These are phyloP conservation scores for Anacardium occidentale DNA, from an alignment of 345 rosid genomes.

Conservation along the genomic window DNA sequence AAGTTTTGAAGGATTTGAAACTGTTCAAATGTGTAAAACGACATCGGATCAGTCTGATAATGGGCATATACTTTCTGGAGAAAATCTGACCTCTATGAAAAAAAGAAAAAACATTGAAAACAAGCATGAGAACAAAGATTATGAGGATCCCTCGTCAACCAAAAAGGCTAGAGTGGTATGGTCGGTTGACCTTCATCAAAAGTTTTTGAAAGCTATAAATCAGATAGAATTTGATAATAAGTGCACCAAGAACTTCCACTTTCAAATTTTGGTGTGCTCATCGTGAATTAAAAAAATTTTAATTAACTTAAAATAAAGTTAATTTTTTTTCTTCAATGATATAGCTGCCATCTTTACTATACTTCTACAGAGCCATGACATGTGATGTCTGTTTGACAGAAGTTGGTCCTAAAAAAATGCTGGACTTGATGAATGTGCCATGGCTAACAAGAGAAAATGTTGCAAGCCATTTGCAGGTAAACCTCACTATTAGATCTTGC, in stretches of 20 bases:
- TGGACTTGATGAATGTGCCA: slow-evolving; percentile 93
- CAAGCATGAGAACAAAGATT: slow-evolving; percentile 62
- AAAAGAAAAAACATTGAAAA: slow-evolving; percentile 68
- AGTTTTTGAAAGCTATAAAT: slow-evolving; percentile 92
- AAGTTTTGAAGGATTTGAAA: slow-evolving; percentile 50
- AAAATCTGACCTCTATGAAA: slow-evolving; percentile 47
- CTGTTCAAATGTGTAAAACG: slow-evolving; percentile 46
- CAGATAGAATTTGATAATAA: slow-evolving; percentile 92
- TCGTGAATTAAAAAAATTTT: slow-evolving; percentile 7
- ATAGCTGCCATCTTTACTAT: slow-evolving; percentile 26
- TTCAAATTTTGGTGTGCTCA: slow-evolving; percentile 7
- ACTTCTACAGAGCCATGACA: slow-evolving; percentile 29
- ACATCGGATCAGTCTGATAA: slow-evolving; percentile 53
- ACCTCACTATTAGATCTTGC: slow-evolving; percentile 5
- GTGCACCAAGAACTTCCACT: slow-evolving; percentile 29
- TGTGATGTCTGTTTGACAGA: slow-evolving; percentile 58
- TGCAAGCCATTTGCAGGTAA: slow-evolving; percentile 95
- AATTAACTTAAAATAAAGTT: slow-evolving; percentile 6
- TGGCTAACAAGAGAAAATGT: slow-evolving; percentile 96
- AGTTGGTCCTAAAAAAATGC: slow-evolving; percentile 95
- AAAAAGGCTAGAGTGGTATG: slow-evolving; percentile 96
- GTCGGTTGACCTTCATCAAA: slow-evolving; percentile 91
- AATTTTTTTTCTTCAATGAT: slow-evolving; percentile 23
- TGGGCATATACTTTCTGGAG: slow-evolving; percentile 51
- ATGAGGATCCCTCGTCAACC: slow-evolving; percentile 42